A percentile compares a stretch with the other conserved stretches of the same genome.
phyloP scores from a whole-genome alignment of 2,329 filamentous ascomycete species.

The Aspergillus intermedius region DNA sequence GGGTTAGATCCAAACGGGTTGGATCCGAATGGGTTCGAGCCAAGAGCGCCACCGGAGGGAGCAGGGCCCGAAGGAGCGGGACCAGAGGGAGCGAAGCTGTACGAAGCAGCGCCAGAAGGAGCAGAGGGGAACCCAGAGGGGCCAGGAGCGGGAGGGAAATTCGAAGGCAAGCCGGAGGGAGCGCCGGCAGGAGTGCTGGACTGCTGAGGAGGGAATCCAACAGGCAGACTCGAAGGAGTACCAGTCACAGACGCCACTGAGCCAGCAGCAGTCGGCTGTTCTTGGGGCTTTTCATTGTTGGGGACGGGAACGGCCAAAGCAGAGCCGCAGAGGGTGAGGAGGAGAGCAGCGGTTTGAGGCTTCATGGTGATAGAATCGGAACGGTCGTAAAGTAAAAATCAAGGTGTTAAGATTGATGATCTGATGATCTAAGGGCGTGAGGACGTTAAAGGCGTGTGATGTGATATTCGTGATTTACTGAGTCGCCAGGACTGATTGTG shows the following conservation, averaged over 20 bases:
- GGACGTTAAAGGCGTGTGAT: neutral
- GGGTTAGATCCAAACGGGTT: neutral
- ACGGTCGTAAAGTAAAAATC: neutral
- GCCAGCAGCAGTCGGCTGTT: neutral
- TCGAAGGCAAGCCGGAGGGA: slow-evolving; percentile 4
- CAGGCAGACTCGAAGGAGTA: neutral
- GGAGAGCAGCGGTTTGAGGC: slow-evolving; percentile 1
- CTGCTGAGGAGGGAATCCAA: neutral
- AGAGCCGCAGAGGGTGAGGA: neutral
- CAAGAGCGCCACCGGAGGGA: neutral
- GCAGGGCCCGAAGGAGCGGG: neutral
- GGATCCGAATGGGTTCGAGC: neutral
- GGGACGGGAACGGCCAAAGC: neutral
- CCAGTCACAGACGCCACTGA: neutral
- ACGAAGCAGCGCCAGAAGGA: neutral
- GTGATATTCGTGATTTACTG: neutral
- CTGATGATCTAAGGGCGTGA: neutral
- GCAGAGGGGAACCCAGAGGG: neutral
- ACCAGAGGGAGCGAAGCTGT: neutral
- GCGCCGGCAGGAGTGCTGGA: slow-evolving; percentile 2
- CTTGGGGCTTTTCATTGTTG: neutral
- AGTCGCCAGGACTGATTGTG: neutral
- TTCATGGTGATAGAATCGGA: neutral
- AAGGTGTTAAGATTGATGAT: neutral
- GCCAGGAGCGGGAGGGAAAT: slow-evolving; percentile 1